Evolutionary conservation across 73 alveolate genomes (phyloP).

Genomic region (Breviolum minutum): DNA sequence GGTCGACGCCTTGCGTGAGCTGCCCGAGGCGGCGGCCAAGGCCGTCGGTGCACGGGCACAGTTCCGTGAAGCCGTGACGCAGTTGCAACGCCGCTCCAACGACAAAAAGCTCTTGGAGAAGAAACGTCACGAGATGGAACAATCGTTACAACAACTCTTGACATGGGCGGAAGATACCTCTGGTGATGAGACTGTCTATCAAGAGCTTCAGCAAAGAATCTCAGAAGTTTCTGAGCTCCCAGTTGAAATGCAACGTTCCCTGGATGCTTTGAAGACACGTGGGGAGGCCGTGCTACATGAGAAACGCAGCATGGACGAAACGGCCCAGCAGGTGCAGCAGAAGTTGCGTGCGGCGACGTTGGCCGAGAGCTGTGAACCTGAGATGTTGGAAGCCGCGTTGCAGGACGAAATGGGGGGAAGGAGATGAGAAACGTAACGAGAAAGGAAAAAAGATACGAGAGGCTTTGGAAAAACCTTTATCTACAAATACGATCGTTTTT

Average conservation of each 20-base stretch:
- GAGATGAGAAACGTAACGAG: too few species aligned
- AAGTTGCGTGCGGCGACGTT: constrained; percentile 25
- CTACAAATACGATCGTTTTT: too few species aligned
- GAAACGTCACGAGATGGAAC: constrained; percentile 10
- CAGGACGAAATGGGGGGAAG: neutral
- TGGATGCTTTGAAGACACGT: constrained; percentile 62
- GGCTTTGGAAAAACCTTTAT: too few species aligned
- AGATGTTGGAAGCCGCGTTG: constrained; percentile 18
- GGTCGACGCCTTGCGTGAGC: neutral
- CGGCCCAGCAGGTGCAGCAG: constrained; percentile 65
- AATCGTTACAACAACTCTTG: constrained; percentile 19
- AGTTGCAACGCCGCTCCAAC: neutral
- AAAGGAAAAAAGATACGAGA: too few species aligned
- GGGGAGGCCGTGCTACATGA: constrained; percentile 59
- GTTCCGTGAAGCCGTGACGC: constrained; percentile 47
- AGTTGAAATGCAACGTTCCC: neutral
- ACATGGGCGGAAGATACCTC: constrained; percentile 14
- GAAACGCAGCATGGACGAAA: constrained; percentile 74
- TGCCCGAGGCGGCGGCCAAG: neutral
- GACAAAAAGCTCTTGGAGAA: constrained; percentile 20
- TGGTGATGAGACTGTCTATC: constrained; percentile 30
- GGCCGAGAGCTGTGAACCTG: constrained; percentile 31
- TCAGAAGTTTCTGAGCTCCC: neutral
- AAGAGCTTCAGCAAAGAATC: constrained; percentile 9
- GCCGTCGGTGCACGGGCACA: constrained; percentile 21